Evolutionary conservation across 2,329 filamentous ascomycete genomes (phyloP).

Genomic region (Erysiphe pulchra): DNA sequence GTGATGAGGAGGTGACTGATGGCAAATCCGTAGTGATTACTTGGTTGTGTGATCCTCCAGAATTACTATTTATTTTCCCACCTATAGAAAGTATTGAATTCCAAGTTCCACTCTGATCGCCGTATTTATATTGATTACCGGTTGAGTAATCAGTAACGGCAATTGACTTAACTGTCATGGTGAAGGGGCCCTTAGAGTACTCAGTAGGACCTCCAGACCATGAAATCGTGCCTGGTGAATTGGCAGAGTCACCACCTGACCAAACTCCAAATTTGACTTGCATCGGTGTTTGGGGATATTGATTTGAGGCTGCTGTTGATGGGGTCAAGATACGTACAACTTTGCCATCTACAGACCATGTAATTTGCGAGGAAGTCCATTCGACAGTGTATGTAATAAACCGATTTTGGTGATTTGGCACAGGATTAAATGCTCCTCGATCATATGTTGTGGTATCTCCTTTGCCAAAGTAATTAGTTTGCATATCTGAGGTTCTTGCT

Average conservation of each 20-base stretch:
- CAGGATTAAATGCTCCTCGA: conserved; percentile 55
- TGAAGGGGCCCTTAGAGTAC: conserved; percentile 61
- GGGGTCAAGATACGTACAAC: conserved; percentile 52
- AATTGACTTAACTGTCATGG: conserved; percentile 58
- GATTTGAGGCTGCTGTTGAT: conserved; percentile 37
- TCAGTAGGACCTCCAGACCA: conserved; percentile 78
- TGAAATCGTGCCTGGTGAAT: conserved; percentile 55
- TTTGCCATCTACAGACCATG: conserved; percentile 63
- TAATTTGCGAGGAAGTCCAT: conserved; percentile 66
- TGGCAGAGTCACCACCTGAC: conserved; percentile 63
- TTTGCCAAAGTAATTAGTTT: conserved; percentile 94
- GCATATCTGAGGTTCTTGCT: conserved; percentile 48
- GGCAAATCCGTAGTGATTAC: conserved; percentile 30
- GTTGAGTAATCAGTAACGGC: conserved; percentile 79
- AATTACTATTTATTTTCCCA: conserved; percentile 47
- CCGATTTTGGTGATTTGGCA: conserved; percentile 38
- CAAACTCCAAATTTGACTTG: conserved; percentile 78
- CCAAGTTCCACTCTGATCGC: conserved; percentile 55
- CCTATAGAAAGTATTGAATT: conserved; percentile 58
- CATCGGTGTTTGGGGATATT: conserved; percentile 93
- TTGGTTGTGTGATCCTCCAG: conserved; percentile 14
- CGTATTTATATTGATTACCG: conserved; percentile 61
- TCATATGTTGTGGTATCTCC: conserved; percentile 68
- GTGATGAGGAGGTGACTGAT: conserved; percentile 32
- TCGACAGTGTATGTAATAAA: conserved; percentile 80